These are phyloP conservation scores for Calophaca sinica DNA, from an alignment of 306 rosid genomes.

Conservation along the genomic window DNA sequence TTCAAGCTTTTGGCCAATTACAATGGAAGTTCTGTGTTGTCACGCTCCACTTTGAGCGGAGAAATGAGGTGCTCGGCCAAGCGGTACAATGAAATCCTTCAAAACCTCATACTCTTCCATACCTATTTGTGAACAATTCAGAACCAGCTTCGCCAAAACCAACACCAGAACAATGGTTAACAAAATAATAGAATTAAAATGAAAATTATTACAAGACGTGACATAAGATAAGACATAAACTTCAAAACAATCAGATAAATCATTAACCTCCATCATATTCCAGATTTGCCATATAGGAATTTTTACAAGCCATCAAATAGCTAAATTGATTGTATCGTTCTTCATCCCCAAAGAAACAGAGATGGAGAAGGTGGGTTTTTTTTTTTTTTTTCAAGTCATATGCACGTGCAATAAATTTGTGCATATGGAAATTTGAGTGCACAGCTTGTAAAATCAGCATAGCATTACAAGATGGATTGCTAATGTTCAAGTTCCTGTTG, in stretches of 20 bases:
- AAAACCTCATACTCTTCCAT: conserved; percentile 77
- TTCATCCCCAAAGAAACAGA: not conserved
- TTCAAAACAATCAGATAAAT: not conserved
- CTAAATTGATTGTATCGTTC: no score
- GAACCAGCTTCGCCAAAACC: conserved; percentile 66
- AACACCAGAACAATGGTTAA: conserved; percentile 41
- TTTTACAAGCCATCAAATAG: conserved; percentile 9
- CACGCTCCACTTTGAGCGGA: conserved; percentile 83
- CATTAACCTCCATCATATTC: conserved; percentile 25
- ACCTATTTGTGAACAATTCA: conserved; percentile 68
- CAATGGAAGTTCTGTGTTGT: conserved; percentile 7
- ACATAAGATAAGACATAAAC: not conserved
- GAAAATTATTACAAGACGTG: not conserved
- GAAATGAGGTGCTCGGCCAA: conserved; percentile 75
- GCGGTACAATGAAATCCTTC: conserved; percentile 84
- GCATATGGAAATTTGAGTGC: not conserved
- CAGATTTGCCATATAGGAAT: conserved; percentile 1
- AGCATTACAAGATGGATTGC: conserved; percentile 3
- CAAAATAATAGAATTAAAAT: not conserved
- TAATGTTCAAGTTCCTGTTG: not conserved
- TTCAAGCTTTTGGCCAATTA: conserved; percentile 14
- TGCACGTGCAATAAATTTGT: not conserved
- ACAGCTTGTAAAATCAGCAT: conserved; percentile 18
- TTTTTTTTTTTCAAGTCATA: conserved; percentile 2
- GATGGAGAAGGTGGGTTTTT: not conserved